A percentile compares a stretch with the other conserved stretches of the same genome.
Evolutionary conservation across 345 rosid species (phyloP).

Genomic region (Eucalyptus caleyi): DNA sequence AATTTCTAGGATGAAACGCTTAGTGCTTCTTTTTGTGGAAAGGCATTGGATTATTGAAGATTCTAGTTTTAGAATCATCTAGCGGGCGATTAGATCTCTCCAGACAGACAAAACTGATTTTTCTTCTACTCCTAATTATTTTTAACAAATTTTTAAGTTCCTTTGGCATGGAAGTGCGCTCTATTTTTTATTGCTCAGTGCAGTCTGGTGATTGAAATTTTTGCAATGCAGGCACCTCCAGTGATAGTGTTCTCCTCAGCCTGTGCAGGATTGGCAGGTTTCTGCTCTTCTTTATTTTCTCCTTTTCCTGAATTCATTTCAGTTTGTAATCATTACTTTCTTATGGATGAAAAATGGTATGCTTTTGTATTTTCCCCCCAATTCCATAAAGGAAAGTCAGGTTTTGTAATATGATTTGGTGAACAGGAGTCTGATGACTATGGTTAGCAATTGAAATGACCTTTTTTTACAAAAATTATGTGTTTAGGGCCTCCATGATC

Average conservation of each 20-base stretch:
- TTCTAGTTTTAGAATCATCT: not conserved
- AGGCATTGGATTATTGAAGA: not conserved
- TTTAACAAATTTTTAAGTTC: not conserved
- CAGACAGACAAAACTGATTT: not conserved
- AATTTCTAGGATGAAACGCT: not conserved
- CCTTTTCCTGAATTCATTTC: not conserved
- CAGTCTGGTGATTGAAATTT: not conserved
- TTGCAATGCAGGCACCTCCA: conserved; percentile 73
- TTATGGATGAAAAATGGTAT: not conserved
- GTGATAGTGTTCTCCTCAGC: conserved; percentile 89
- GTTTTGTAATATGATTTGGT: not conserved
- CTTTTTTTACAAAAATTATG: not conserved
- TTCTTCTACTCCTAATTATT: not conserved
- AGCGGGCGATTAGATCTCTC: not conserved
- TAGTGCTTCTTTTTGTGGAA: not conserved
- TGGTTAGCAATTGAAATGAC: not conserved
- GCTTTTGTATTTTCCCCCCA: not conserved
- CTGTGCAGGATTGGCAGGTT: conserved; percentile 87
- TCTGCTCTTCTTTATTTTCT: not conserved
- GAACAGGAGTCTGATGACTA: not conserved
- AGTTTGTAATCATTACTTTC: not conserved
- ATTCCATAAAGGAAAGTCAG: not conserved
- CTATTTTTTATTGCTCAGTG: not conserved
- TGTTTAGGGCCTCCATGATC: not conserved
- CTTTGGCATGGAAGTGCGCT: not conserved